phyloP scores from a whole-genome alignment of 2,329 filamentous ascomycete species.

The Ascochyta pisi region DNA sequence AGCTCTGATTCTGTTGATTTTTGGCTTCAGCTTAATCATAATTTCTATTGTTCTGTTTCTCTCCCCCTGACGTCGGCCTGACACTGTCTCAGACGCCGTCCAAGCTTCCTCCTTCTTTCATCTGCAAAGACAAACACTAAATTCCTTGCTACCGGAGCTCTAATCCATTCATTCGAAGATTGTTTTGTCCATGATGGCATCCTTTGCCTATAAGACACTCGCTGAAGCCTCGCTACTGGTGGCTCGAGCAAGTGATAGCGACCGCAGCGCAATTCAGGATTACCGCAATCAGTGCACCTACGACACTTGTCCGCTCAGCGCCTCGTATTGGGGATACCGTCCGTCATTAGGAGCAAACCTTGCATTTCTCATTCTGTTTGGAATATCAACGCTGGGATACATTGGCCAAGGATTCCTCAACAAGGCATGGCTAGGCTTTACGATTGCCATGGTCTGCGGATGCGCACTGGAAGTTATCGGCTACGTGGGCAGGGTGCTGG shows the following conservation, averaged over 20 bases:
- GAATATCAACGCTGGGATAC: conserved; percentile 49
- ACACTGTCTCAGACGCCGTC: neutral
- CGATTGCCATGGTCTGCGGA: conserved; percentile 61
- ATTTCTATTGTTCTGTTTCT: neutral
- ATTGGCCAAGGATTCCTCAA: conserved; percentile 46
- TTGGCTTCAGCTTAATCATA: neutral
- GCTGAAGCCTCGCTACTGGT: conserved; percentile 5
- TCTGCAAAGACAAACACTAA: neutral
- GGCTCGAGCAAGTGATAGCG: conserved; percentile 8
- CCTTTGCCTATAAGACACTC: conserved; percentile 1
- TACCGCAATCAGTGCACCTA: conserved; percentile 8
- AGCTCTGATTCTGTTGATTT: neutral
- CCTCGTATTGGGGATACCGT: conserved; percentile 54
- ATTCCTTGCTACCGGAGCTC: neutral
- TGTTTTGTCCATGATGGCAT: neutral
- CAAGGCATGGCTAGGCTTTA: conserved; percentile 53
- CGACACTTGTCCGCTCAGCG: conserved; percentile 13
- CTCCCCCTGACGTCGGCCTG: neutral
- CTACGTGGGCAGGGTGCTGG: conserved; percentile 66
- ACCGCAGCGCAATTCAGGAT: conserved; percentile 4
- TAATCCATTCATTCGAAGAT: neutral
- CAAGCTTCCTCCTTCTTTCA: neutral
- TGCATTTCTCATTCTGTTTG: conserved; percentile 54
- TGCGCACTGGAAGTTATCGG: conserved; percentile 66
- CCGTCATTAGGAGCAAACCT: conserved; percentile 53